Conservation (phyloP, 129 eudicot genomes). For the Artemisia argyi region DNA sequence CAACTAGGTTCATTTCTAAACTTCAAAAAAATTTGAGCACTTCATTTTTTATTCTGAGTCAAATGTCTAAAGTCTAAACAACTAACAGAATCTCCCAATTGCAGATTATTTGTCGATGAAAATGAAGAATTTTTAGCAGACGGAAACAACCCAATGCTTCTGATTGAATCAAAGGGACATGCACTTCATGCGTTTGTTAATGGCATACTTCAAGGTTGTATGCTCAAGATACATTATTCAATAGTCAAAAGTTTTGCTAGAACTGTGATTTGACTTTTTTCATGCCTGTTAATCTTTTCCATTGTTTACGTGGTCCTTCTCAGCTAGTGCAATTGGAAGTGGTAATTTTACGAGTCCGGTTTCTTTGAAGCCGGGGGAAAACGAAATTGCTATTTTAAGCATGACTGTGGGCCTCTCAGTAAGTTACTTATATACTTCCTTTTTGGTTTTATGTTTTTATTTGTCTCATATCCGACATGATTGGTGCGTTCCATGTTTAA, state of each 20-base stretch:
- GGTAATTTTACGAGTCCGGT: slow-evolving; percentile 56
- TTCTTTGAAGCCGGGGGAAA: slow-evolving; percentile 68
- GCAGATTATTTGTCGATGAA: slow-evolving; percentile 54
- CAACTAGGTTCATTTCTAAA: slow-evolving; percentile 59
- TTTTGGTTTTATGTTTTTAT: not conserved
- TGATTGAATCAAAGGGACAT: slow-evolving; percentile 85
- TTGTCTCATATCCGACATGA: not conserved
- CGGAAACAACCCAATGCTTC: slow-evolving; percentile 54
- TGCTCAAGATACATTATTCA: slow-evolving; percentile 22
- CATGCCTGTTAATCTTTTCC: slow-evolving; percentile 6
- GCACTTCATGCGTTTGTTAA: slow-evolving; percentile 83
- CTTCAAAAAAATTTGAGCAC: not conserved
- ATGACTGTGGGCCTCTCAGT: slow-evolving; percentile 93
- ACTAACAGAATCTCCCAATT: not conserved
- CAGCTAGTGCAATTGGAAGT: slow-evolving; percentile 85
- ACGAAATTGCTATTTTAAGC: slow-evolving; percentile 84
- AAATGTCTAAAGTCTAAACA: slow-evolving; percentile 15
- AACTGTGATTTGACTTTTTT: slow-evolving; percentile 6
- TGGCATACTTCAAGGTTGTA: slow-evolving; percentile 72
- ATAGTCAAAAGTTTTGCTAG: slow-evolving; percentile 17
- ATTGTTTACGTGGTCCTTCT: slow-evolving; percentile 25
- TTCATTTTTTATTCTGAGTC: not conserved
- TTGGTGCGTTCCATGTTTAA: slow-evolving; percentile 1
- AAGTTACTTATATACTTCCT: slow-evolving; percentile 21
- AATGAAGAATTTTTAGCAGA: slow-evolving; percentile 51